phyloP scores from a whole-genome alignment of 2,329 filamentous ascomycete genomes.

The Alternaria ethzedia region DNA sequence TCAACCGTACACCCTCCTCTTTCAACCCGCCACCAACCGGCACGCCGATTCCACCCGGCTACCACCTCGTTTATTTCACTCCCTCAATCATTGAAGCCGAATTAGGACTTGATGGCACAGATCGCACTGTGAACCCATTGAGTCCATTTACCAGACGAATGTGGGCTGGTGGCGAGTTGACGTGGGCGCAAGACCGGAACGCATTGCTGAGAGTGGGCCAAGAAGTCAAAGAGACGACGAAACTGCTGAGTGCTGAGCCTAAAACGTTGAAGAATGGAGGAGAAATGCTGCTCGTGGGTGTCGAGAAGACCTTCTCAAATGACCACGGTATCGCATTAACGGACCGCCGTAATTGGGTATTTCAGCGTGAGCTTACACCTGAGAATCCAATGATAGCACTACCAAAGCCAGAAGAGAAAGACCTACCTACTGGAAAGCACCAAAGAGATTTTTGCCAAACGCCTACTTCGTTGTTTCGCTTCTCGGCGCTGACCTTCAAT shows the following conservation, averaged over 20 bases:
- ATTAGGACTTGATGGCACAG: constrained; percentile 83
- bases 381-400: constrained; percentile 46
- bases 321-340: constrained; percentile 42
- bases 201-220: constrained; percentile 37
- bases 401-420: constrained; percentile 23
- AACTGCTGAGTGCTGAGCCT: constrained; percentile 53
- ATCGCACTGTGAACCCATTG: constrained; percentile 77
- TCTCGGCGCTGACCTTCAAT: constrained; percentile 91
- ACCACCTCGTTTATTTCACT: constrained; percentile 91
- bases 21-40: constrained; percentile 28
- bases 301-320: constrained; percentile 60
- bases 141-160: constrained; percentile 75
- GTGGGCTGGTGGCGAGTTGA: constrained; percentile 86
- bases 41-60: constrained; percentile 65
- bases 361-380: constrained; percentile 50
- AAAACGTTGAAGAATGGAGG: constrained; percentile 59
- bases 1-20: constrained; percentile 32
- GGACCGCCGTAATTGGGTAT: constrained; percentile 49
- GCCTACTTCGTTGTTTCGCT: constrained; percentile 79
- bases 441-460: constrained; percentile 68
- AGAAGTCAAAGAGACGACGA: constrained; percentile 53
- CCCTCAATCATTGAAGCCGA: constrained; percentile 67
- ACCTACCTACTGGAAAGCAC: constrained; percentile 23
- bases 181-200: constrained; percentile 54
- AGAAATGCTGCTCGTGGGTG: constrained; percentile 65